phyloP scores from a whole-genome alignment of 2,329 filamentous ascomycete genomes.

The Fusarium penzigii region DNA sequence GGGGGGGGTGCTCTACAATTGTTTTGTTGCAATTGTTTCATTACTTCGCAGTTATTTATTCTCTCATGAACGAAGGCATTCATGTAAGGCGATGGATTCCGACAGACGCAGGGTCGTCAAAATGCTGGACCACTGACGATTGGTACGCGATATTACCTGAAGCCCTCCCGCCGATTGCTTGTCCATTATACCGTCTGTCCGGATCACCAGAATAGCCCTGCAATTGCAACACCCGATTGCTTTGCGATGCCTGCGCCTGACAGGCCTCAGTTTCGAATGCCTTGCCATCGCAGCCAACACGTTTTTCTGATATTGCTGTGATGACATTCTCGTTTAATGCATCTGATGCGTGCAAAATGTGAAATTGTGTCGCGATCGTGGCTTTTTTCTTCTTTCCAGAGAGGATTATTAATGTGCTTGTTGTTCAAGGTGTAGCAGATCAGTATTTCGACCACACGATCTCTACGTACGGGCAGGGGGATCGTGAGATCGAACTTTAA shows the following conservation, averaged over 20 bases:
- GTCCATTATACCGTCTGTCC: constrained; percentile 17
- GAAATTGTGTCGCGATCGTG: constrained; percentile 6
- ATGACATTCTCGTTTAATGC: neutral
- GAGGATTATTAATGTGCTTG: no score
- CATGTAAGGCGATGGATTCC: neutral
- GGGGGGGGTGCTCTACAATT: no score
- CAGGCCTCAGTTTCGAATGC: constrained; percentile 9
- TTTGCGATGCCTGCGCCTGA: constrained; percentile 13
- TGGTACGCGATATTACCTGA: constrained; percentile 12
- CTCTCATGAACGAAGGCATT: neutral
- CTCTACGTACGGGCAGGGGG: no score
- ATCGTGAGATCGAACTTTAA: no score
- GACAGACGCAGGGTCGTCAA: no score
- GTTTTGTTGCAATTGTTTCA: no score
- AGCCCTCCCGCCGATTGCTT: constrained; percentile 17
- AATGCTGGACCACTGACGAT: no score
- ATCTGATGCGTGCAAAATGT: neutral
- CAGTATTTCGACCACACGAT: no score
- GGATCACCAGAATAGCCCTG: constrained; percentile 22
- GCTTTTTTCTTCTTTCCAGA: neutral
- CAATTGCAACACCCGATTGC: constrained; percentile 13
- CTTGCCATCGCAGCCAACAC: constrained; percentile 16
- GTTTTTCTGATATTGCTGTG: constrained; percentile 12
- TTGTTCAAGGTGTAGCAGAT: no score
- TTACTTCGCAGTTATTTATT: constrained; percentile 4